Conservation (phyloP, 257 asterid species). For the Lycium barbarum region DNA sequence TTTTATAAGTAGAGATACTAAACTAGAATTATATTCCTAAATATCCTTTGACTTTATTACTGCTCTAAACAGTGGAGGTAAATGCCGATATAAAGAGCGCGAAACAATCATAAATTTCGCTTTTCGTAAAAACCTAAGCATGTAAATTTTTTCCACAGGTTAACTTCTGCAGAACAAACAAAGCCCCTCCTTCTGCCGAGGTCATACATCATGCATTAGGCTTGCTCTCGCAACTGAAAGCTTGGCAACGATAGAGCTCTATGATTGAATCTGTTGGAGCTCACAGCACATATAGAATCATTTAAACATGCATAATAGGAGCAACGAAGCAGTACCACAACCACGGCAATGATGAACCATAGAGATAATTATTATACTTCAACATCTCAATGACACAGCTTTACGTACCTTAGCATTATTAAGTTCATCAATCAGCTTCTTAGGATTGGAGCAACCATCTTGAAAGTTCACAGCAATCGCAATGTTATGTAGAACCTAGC, state of each 20-base stretch:
- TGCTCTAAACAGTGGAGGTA: neutral
- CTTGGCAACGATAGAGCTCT: neutral
- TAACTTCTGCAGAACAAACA: conserved; percentile 8
- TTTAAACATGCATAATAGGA: conserved; percentile 6
- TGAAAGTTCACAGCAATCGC: conserved; percentile 67
- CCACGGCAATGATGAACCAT: neutral
- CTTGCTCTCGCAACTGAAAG: neutral
- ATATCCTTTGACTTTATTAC: conserved; percentile 4
- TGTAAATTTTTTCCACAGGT: neutral
- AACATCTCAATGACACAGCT: conserved; percentile 23
- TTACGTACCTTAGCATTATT: conserved; percentile 75
- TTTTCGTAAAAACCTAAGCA: neutral
- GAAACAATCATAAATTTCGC: neutral
- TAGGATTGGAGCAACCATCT: conserved; percentile 81
- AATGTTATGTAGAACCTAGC: conserved; percentile 79
- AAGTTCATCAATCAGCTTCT: conserved; percentile 71
- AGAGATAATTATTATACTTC: neutral
- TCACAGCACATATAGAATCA: conserved; percentile 14
- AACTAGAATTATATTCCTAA: neutral
- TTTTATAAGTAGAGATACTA: no score
- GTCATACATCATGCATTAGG: neutral
- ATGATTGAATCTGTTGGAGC: conserved; percentile 12
- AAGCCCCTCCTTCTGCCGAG: neutral
- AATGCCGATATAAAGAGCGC: neutral
- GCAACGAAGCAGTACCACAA: conserved; percentile 15